A percentile compares a stretch with the other conserved stretches of the same genome.
These are phyloP conservation scores for Cadophora gregata DNA, from an alignment of 2,329 filamentous ascomycete species.

Conservation along the genomic window DNA sequence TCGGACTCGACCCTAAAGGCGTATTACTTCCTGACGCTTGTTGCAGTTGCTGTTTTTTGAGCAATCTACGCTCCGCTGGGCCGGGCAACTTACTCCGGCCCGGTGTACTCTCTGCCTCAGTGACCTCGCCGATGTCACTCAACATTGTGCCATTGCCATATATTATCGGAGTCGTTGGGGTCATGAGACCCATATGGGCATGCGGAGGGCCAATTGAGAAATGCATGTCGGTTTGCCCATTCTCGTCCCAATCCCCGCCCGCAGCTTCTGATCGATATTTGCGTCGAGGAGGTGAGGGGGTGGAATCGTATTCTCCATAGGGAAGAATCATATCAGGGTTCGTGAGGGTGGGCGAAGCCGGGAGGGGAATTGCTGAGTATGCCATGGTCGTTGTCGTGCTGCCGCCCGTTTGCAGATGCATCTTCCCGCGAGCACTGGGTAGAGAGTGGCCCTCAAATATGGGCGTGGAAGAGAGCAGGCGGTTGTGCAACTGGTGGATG, in stretches of 20 bases:
- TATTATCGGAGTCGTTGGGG: constrained; percentile 67
- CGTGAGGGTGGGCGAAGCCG: constrained; percentile 84
- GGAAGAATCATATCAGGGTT: constrained; percentile 96
- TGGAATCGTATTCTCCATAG: constrained; percentile 66
- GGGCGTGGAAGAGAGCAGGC: constrained; percentile 7
- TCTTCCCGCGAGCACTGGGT: constrained; percentile 32
- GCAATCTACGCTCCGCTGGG: constrained; percentile 40
- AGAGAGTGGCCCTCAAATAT: constrained; percentile 17
- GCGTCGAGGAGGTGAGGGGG: constrained; percentile 50
- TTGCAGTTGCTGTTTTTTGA: constrained; percentile 35
- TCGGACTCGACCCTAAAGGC: constrained; percentile 52
- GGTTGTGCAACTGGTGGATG: constrained; percentile 15
- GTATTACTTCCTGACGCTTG: constrained; percentile 26
- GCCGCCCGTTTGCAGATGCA: constrained; percentile 38
- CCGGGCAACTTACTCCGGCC: constrained; percentile 48
- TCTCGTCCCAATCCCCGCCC: constrained; percentile 46
- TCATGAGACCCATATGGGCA: constrained; percentile 51
- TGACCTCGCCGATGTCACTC: constrained; percentile 67
- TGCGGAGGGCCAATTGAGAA: constrained; percentile 48
- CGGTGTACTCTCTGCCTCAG: constrained; percentile 56
- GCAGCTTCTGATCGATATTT: constrained; percentile 48
- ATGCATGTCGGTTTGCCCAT: constrained; percentile 35
- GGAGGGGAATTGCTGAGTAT: constrained; percentile 53
- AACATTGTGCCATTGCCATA: constrained; percentile 74
- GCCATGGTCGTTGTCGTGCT: constrained; percentile 40